Percentiles rank a stretch among this genome's conserved stretches.
Evolutionary conservation across 331 rosid genomes (phyloP).

Genomic region (Erythrophleum ivorense): DNA sequence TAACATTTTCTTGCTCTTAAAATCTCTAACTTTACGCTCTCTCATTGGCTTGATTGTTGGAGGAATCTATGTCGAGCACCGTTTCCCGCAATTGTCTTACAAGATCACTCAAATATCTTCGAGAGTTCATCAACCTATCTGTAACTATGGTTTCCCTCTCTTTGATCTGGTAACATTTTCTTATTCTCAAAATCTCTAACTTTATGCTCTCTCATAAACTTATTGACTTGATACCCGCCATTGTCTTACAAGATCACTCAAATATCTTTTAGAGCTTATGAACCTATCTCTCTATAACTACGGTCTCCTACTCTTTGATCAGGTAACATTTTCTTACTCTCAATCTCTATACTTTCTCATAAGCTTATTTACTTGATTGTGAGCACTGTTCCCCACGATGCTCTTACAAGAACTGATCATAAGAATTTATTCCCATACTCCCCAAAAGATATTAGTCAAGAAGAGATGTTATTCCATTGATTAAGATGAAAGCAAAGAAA

Average conservation of each 20-base stretch:
- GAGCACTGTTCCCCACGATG: background rate
- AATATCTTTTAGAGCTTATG: background rate
- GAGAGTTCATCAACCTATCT: background rate
- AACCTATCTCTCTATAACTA: background rate
- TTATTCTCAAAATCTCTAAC: background rate
- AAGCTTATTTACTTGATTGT: background rate
- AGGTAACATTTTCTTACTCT: background rate
- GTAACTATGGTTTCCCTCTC: background rate
- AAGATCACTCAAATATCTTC: background rate
- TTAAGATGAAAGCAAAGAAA: background rate
- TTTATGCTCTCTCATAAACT: background rate
- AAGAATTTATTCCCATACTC: too few species aligned
- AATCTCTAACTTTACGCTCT: too few species aligned
- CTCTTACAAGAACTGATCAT: too few species aligned
- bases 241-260: background rate
- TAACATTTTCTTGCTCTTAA: too few species aligned
- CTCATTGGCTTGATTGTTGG: too few species aligned
- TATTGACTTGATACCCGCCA: background rate
- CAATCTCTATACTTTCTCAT: background rate
- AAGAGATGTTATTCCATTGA: background rate
- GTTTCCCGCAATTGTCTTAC: too few species aligned
- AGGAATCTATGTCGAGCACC: too few species aligned
- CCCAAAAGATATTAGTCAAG: background rate
- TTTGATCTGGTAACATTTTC: background rate
- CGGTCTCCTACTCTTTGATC: background rate